Evolutionary conservation across 2,329 filamentous ascomycete genomes (phyloP).

Genomic region (Didymella keratinophila): DNA sequence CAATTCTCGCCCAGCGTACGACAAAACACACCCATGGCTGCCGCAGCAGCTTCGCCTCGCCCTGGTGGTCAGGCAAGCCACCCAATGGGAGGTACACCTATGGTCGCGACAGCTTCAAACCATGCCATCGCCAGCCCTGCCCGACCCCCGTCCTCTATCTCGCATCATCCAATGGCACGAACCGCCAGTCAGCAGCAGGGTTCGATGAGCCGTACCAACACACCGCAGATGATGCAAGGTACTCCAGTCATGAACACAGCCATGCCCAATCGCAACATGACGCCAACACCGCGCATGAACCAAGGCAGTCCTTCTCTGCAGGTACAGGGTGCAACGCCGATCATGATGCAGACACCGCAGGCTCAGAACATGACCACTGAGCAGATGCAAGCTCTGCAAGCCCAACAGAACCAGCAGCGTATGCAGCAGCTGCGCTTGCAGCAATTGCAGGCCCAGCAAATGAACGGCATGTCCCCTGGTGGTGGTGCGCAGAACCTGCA

Average conservation of each 20-base stretch:
- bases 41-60: conserved; percentile 53
- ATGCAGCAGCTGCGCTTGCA: conserved; percentile 25
- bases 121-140: conserved; percentile 50
- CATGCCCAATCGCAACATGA: conserved; percentile 51
- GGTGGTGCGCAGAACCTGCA: conserved; percentile 34
- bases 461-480: conserved; percentile 30
- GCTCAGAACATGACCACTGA: conserved; percentile 47
- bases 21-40: conserved; percentile 56
- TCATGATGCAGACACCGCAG: conserved; percentile 49
- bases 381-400: conserved; percentile 42
- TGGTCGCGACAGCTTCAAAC: conserved; percentile 51
- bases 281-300: conserved; percentile 51
- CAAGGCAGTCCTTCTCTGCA: conserved; percentile 46
- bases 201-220: conserved; percentile 48
- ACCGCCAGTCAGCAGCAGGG: conserved; percentile 50
- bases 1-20: conserved; percentile 68
- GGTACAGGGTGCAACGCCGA: conserved; percentile 47
- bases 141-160: conserved; percentile 50
- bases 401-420: conserved; percentile 39
- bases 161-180: conserved; percentile 50
- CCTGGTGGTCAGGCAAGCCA: conserved; percentile 46
- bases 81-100: conserved; percentile 55
- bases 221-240: conserved; percentile 50
- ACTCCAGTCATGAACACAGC: conserved; percentile 50
- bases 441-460: conserved; percentile 19